Percentiles rank a stretch among this genome's conserved stretches.
These are phyloP conservation scores for Reticulascus tulasneorum DNA, from an alignment of 2,329 filamentous ascomycete species.

Conservation along the genomic window DNA sequence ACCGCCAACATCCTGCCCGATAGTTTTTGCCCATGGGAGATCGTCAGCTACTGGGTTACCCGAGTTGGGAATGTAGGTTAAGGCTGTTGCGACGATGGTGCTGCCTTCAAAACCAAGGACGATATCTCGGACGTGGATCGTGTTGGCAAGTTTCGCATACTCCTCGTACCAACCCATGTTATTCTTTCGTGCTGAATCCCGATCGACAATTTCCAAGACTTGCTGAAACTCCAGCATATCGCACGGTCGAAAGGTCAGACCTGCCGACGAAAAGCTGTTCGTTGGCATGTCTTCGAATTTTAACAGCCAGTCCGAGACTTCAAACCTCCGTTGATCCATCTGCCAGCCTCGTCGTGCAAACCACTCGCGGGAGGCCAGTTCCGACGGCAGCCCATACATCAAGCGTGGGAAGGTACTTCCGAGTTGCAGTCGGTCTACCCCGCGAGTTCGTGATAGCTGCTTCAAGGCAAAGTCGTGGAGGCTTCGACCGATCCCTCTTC, in stretches of 20 bases:
- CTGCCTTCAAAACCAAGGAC: conserved; percentile 47
- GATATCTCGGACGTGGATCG: conserved; percentile 46
- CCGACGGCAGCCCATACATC: conserved; percentile 48
- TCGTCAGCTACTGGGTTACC: conserved; percentile 45
- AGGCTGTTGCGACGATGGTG: conserved; percentile 47
- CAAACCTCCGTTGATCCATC: conserved; percentile 40
- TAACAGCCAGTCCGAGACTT: conserved; percentile 51
- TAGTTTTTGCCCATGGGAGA: conserved; percentile 50
- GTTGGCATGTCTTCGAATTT: conserved; percentile 45
- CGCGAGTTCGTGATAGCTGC: conserved; percentile 45
- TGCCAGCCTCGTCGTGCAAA: conserved; percentile 52
- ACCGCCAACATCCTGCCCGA: conserved; percentile 50
- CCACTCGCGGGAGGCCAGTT: conserved; percentile 43
- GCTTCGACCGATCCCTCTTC: conserved; percentile 47
- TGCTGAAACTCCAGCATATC: conserved; percentile 39
- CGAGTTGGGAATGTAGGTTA: conserved; percentile 47
- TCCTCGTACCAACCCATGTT: conserved; percentile 58
- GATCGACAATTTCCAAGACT: conserved; percentile 47
- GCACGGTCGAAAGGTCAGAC: conserved; percentile 41
- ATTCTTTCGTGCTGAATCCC: conserved; percentile 40
- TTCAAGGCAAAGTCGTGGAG: conserved; percentile 49
- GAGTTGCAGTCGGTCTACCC: conserved; percentile 51
- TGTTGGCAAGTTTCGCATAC: conserved; percentile 47
- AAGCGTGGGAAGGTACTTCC: conserved; percentile 57
- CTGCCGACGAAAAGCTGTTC: conserved; percentile 33